Conservation (phyloP, 73 alveolate species). For the Symbiodinium natans region DNA sequence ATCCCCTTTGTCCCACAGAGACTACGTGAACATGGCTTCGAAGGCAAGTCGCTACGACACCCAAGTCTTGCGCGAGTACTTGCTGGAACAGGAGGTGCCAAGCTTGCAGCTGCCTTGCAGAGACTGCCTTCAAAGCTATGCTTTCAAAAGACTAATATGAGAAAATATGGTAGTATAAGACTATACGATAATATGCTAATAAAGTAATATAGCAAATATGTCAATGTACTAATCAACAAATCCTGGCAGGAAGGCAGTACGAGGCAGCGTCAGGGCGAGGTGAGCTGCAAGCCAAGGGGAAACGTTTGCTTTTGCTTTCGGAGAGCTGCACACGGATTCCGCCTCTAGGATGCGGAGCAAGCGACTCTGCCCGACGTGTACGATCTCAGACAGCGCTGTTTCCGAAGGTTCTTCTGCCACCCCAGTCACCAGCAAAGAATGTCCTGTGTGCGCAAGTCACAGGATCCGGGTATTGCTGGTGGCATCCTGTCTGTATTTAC, state of each 20-base stretch:
- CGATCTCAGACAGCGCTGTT: slow-evolving; percentile 66
- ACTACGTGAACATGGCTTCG: neutral
- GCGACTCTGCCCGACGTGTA: slow-evolving; percentile 64
- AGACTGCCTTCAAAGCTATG: too few species aligned
- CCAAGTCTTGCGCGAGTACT: slow-evolving; percentile 73
- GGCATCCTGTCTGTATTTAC: neutral
- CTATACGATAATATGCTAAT: too few species aligned
- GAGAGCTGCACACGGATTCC: neutral
- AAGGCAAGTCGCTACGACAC: slow-evolving; percentile 85
- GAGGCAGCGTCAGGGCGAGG: slow-evolving; percentile 16
- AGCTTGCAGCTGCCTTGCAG: neutral
- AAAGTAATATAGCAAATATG: too few species aligned
- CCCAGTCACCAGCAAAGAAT: neutral
- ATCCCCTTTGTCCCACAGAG: too few species aligned
- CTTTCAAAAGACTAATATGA: too few species aligned
- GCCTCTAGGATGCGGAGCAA: slow-evolving; percentile 32
- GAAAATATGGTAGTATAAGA: too few species aligned
- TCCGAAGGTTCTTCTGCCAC: slow-evolving; percentile 50
- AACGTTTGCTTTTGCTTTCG: neutral
- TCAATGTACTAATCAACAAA: too few species aligned
- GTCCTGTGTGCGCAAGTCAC: neutral
- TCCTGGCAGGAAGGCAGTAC: slow-evolving; percentile 17
- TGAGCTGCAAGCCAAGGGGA: too few species aligned
- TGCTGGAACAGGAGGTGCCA: slow-evolving; percentile 72
- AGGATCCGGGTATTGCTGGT: slow-evolving; percentile 61